These are phyloP conservation scores for Candida sanyaensis DNA, from an alignment of 1,139 yeast species.

Conservation along the genomic window DNA sequence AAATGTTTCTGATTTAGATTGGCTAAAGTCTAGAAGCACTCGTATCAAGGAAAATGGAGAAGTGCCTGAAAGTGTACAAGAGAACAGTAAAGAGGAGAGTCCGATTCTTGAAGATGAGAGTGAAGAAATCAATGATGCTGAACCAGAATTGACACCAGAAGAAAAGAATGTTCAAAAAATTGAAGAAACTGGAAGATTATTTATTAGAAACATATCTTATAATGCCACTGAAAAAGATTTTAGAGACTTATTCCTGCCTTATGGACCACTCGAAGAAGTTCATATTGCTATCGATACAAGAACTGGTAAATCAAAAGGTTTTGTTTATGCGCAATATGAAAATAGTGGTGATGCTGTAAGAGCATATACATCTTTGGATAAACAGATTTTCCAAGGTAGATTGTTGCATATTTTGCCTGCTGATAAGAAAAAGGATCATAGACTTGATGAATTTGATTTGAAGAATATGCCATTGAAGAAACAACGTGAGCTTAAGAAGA, in stretches of 20 bases:
- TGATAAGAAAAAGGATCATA: constrained; percentile 74
- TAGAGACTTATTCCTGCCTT: constrained; percentile 53
- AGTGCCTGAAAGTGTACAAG: constrained; percentile 20
- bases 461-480: constrained; percentile 90
- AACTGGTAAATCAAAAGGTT: constrained; percentile 90
- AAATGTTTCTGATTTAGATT: constrained; percentile 75
- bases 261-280: constrained; percentile 71
- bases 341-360: constrained; percentile 69
- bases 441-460: constrained; percentile 85
- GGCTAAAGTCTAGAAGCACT: constrained; percentile 79
- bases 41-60: constrained; percentile 63
- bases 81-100: constrained; percentile 17
- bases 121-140: constrained; percentile 16
- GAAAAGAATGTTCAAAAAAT: constrained; percentile 57
- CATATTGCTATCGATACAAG: constrained; percentile 91
- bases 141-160: constrained; percentile 23
- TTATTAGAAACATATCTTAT: constrained; percentile 83
- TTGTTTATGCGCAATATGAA: constrained; percentile 78
- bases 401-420: constrained; percentile 88
- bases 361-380: constrained; percentile 77
- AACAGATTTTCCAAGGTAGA: constrained; percentile 92
- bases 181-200: constrained; percentile 74
- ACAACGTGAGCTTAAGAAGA: constrained; percentile 81
- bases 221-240: constrained; percentile 82
- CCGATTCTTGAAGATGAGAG: constrained; percentile 15